Base-by-base conservation (phyloP, 2,329 filamentous ascomycete species). In the Colletotrichum coccodes region DNA sequence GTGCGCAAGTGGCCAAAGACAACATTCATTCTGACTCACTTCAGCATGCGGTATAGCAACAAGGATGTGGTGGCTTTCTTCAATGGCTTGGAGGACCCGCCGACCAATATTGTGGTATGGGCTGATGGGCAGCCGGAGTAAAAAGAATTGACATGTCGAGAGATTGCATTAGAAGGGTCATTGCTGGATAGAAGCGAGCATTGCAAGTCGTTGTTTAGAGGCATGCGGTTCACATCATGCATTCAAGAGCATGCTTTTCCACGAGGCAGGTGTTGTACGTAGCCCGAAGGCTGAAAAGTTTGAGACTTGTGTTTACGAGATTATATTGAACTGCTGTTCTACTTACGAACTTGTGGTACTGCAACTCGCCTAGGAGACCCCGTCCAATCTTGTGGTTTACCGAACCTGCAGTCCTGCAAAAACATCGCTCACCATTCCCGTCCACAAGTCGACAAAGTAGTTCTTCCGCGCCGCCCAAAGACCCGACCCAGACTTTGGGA, bases 11-110 rank as follows among this genome's bases (percentile, higher is more conserved):
- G 81, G 79, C 79, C 79, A 1, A 62, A 62, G 47, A 85, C 83
- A 9, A 82, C 77, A 5, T 86, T 85, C 73, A 78, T 86, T 30
- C 67, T 86, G 52, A 85, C 75, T 71, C 83, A 86, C 71, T 85
- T 85, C 64, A 85, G 83, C 67, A 68, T 85, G 74, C 73, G 84
- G 34, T 72, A 85, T 65, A 78, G 66, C 3, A 82, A 84, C 18
- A 74, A 75, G 46, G 79, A 82, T 21, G 73, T 86, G 1, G 73
- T 76, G 42, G 54, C 64, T 2, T 85, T 85, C 65, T 86, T 86
- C 67, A 74, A 71, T 53, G 75, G 75, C n/a, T 70, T 84, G 76
- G 72, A 74, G 4, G 76, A 82, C 67, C 75, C 77, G 60, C 82
- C 81, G 4, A 18, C 32, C 8, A 85, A 86, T 70, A 81, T 85